Conservation (phyloP, 805 yeast genomes). For the Ogataea dorogensis region DNA sequence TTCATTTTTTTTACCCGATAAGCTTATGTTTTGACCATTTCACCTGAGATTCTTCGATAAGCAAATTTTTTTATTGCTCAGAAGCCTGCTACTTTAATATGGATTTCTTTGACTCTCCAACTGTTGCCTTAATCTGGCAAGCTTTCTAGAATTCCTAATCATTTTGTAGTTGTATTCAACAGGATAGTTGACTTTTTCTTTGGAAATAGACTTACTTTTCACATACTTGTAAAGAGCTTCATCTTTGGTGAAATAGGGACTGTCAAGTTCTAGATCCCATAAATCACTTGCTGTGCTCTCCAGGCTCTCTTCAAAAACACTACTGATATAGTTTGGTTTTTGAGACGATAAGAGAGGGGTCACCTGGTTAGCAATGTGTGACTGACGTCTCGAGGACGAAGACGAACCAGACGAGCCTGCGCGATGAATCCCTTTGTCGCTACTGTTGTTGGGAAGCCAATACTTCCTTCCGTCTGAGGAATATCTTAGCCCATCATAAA, state of each 20-base stretch:
- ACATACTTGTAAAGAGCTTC: constrained; percentile 36
- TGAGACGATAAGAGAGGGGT: constrained; percentile 14
- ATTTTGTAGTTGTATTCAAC: constrained; percentile 31
- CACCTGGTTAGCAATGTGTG: constrained; percentile 8
- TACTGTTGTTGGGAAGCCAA: constrained; percentile 53
- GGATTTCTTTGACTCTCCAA: constrained; percentile 6
- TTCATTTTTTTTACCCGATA: too few species aligned
- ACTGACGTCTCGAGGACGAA: constrained; percentile 10
- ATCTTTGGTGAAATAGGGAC: constrained; percentile 34
- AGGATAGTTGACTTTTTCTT: constrained; percentile 41
- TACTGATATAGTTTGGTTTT: constrained; percentile 14
- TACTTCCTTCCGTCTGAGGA: constrained; percentile 77
- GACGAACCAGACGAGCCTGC: constrained; percentile 15
- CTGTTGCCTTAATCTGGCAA: constrained; percentile 16
- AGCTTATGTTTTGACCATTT: too few species aligned
- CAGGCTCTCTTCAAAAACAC: constrained; percentile 4
- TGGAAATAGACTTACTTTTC: constrained; percentile 36
- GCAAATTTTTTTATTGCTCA: too few species aligned
- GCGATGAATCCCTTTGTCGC: constrained; percentile 1
- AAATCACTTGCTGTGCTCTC: background rate
- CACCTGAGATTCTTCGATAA: too few species aligned
- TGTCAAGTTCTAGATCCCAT: constrained; percentile 3
- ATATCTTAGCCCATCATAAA: constrained; percentile 82
- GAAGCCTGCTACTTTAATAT: background rate
- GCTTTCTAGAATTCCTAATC: constrained; percentile 19